Base-by-base conservation (phyloP, 2,329 filamentous ascomycete species). In the Shiraia sp. region DNA sequence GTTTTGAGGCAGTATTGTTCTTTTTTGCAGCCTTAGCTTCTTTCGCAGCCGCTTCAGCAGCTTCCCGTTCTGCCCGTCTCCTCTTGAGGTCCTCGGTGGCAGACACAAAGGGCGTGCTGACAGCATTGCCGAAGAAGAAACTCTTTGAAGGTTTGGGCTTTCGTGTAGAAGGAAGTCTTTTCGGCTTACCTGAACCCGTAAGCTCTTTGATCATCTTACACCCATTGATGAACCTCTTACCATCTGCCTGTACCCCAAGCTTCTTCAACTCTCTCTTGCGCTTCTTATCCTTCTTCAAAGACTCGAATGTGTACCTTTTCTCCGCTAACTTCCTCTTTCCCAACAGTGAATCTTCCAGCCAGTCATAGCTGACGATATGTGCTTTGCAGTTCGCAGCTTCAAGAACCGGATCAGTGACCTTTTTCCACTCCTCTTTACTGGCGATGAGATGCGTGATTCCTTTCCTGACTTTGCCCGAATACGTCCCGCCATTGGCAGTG, bases 401-500 rank as follows among this genome's bases (percentile, higher is more conserved):
- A 27, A 55, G 41, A 4, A 66, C 58, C 32, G 47, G 39, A 14
- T 75, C 66, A 45, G 66, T 63, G 1, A 73, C 57, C 6, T 74
- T 67, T 47, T 78, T 76, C 66, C 82, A 90, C 12, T 84, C 79
- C 24, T 82, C 76, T 35, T 78, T 72, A 0, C 81, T 82, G 39
- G 82, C 80, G 15, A 96, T 76, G 0, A 96, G 71, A 67, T 95
- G 90, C 0, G 90, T 95, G 8, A 86, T 80, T 0, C 72, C 57
- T 0, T 74, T 63, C 17, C 74, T 74, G 13, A 89, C 68, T 0
- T 74, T 69, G 1, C 72, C 63, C 0, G 72, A 69, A 60, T 83
- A 86, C 1, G 42, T 65, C 1, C 87, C 90, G 6, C 81, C 82
- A 43, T 86, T 81, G 3, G 73, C 61, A 3, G 72, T 71, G 8